These are phyloP conservation scores for Globisporangium camurandrum DNA, from an alignment of 352 stramenopile species.

Conservation along the genomic window DNA sequence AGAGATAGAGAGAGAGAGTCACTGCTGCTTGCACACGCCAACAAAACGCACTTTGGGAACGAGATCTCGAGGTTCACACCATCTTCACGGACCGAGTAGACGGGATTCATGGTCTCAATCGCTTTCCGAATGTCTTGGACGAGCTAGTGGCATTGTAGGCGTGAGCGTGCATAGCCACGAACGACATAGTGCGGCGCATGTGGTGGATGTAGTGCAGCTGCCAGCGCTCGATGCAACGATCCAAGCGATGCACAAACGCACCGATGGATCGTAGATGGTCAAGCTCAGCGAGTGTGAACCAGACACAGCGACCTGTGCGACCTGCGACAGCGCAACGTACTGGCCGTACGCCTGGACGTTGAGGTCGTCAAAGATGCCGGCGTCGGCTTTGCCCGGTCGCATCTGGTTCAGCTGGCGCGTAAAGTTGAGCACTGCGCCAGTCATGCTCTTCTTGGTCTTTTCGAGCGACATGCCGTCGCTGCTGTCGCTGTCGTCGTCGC, in stretches of 20 bases:
- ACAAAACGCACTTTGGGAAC: constrained; percentile 79
- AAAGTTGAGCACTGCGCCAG: constrained; percentile 68
- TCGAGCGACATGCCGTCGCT: constrained; percentile 26
- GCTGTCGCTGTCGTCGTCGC: constrained; percentile 1
- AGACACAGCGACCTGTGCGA: constrained; percentile 68
- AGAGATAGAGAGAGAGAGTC: too few species aligned
- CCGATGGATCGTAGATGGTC: constrained; percentile 74
- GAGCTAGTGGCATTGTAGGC: constrained; percentile 25
- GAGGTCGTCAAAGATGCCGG: constrained; percentile 76
- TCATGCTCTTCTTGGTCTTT: constrained; percentile 78
- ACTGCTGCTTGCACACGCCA: too few species aligned
- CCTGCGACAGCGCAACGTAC: constrained; percentile 65
- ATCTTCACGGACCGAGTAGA: constrained; percentile 69
- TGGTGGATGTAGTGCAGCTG: background rate
- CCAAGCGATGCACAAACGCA: constrained; percentile 16
- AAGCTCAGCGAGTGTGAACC: constrained; percentile 59
- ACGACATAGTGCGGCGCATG: background rate
- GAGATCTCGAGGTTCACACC: constrained; percentile 59
- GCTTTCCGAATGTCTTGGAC: constrained; percentile 62
- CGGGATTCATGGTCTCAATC: constrained; percentile 68
- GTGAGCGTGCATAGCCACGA: too few species aligned
- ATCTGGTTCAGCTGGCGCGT: constrained; percentile 68
- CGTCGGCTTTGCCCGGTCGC: constrained; percentile 69
- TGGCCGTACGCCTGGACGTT: constrained; percentile 76
- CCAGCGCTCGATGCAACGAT: background rate